A percentile compares a stretch with the other conserved stretches of the same genome.
Conservation (phyloP, 306 rosid genomes). For the Acacia acuminata region DNA sequence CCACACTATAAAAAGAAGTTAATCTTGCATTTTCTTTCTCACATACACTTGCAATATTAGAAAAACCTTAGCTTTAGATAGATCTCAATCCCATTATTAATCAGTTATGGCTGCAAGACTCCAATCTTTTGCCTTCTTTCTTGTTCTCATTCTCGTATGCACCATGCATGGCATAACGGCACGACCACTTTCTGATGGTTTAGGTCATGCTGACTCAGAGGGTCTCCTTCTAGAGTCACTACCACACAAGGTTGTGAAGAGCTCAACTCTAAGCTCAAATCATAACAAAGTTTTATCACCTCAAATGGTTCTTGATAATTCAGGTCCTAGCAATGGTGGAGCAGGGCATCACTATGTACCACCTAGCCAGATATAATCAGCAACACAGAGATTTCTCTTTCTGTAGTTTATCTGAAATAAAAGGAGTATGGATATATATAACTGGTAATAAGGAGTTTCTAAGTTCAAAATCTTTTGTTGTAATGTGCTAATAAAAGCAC, state of each 20-base stretch:
- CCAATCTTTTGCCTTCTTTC: slow-evolving; percentile 22
- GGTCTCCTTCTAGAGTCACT: not conserved
- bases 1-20: slow-evolving; percentile 34
- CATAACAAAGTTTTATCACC: not conserved
- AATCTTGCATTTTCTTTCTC: not conserved
- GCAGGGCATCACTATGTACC: not conserved
- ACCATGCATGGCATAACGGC: slow-evolving; percentile 16
- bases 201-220: not conserved
- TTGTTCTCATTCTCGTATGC: slow-evolving; percentile 28
- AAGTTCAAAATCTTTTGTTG: not conserved
- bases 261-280: slow-evolving; percentile 10
- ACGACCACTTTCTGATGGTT: slow-evolving; percentile 27
- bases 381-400: not conserved
- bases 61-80: not conserved
- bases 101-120: slow-evolving; percentile 29
- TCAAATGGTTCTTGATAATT: not conserved
- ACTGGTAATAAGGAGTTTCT: not conserved
- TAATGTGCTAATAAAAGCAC: not conserved
- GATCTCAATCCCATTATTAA: not conserved
- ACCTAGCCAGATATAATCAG: not conserved
- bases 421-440: not conserved
- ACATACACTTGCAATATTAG: not conserved
- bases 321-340: slow-evolving; percentile 50
- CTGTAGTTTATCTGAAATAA: not conserved
- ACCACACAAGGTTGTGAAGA: not conserved